A percentile compares a stretch with the other conserved stretches of the same genome.
phyloP scores from a whole-genome alignment of 306 rosid species.

The Ochetophila trinervis region DNA sequence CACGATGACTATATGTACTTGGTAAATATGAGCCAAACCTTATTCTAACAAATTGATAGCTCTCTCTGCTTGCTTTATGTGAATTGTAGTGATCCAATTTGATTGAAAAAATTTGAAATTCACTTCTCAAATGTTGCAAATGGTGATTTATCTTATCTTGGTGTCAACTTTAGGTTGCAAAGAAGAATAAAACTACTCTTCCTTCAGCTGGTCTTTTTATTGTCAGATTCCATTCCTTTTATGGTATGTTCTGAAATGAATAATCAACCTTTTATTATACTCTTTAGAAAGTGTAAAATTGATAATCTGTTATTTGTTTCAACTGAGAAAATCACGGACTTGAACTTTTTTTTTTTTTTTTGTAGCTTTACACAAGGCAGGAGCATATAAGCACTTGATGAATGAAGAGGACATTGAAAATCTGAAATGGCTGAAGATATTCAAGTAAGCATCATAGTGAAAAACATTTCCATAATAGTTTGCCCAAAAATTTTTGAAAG shows the following conservation, averaged over 20 bases:
- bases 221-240: conserved; percentile 33
- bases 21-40: not conserved
- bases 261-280: not conserved
- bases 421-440: conserved; percentile 33
- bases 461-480: not conserved
- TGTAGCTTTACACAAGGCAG: conserved; percentile 27
- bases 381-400: conserved; percentile 31
- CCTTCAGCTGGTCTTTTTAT: conserved; percentile 32
- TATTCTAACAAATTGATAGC: no score
- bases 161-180: conserved; percentile 26
- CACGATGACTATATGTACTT: conserved; percentile 33
- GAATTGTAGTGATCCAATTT: no score
- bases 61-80: no score
- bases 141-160: not conserved
- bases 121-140: not conserved
- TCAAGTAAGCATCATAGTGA: conserved; percentile 22
- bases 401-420: conserved; percentile 25
- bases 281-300: not conserved
- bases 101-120: not conserved
- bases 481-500: not conserved
- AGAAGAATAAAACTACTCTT: conserved; percentile 21
- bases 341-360: conserved; percentile 1
- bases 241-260: conserved; percentile 14
- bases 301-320: not conserved
- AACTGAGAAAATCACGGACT: not conserved